Evolutionary conservation across 345 rosid genomes (phyloP), one percentile per base, ranked within the genome.

Genomic region (Linum lewisii): DNA sequence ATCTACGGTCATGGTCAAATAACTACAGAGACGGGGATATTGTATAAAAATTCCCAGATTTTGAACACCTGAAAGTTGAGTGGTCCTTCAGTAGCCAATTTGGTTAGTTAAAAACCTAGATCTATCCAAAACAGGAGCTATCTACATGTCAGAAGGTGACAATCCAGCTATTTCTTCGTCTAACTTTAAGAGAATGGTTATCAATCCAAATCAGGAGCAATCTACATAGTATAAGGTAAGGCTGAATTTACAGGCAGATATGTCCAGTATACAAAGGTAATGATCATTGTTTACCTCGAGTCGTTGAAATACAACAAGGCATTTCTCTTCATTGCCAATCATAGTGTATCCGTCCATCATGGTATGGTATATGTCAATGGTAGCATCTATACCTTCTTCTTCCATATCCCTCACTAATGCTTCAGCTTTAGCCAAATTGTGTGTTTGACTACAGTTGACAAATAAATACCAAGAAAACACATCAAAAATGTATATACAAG

Each of bases 281-380:
- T 2, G 7, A 20, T 1, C 11, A 0, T 62, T 58, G 6, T 53
- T 59, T 79, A 88, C 98, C 95, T 82, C 85, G 1, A 93, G 95
- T 74, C 99, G 86, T 60, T 86, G 73, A 74, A 86, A 89, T 65
- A 93, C 97, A 60, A 85, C 63, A 64, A 85, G 71, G 55, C 99
- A 82, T 82, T 93, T 93, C 73, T 85, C 81, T 76, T 82, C 99
- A 71, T 84, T 77, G 38, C 81, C 76, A 68, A 85, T 73, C 81
- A 78, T 86, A 32, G 94, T 85, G 68, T 93, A 93, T 21, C 99
- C 99, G 70, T 89, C 91, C 94, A 93, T 93, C 99, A 93, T 86
- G n/a, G 89, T 86, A 63, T 93, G 94, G 71, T 93, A 93, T 57
- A 89, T 81, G 58, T 83, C 89, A 61, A 89, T 79, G 26, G 94